A percentile compares a stretch with the other conserved stretches of the same genome.
Conservation (phyloP, 176 grass and related monocot species). For the Bonia amplexicaulis region DNA sequence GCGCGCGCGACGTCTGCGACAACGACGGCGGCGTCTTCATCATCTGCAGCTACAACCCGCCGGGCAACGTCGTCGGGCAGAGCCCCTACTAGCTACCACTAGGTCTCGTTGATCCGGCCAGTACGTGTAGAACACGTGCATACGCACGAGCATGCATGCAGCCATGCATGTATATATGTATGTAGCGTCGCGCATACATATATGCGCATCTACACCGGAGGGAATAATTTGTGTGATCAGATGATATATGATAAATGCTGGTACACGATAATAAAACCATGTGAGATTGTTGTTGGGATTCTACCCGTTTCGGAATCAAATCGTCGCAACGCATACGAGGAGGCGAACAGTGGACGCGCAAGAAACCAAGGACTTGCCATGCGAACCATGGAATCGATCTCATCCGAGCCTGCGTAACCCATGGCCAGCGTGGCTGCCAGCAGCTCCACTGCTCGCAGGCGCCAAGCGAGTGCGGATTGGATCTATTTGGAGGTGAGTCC, state of each 20-base stretch:
- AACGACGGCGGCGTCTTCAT: constrained; percentile 32
- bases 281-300: not conserved
- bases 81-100: constrained; percentile 34
- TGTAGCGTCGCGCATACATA: not conserved
- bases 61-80: constrained; percentile 33
- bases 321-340: no score
- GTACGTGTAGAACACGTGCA: no score
- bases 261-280: not conserved
- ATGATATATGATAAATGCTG: not conserved
- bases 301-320: no score
- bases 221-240: not conserved
- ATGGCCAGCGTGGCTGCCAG: no score
- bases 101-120: not conserved
- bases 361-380: no score
- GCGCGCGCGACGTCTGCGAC: constrained; percentile 26
- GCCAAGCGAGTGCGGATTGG: no score
- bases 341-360: no score
- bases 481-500: no score
- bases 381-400: no score
- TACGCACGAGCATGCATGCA: not conserved
- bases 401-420: no score
- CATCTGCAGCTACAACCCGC: constrained; percentile 47
- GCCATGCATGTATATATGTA: not conserved
- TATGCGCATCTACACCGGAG: not conserved
- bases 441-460: no score